Conservation (phyloP, 2,329 filamentous ascomycete genomes). For the Fusarium sp. region DNA sequence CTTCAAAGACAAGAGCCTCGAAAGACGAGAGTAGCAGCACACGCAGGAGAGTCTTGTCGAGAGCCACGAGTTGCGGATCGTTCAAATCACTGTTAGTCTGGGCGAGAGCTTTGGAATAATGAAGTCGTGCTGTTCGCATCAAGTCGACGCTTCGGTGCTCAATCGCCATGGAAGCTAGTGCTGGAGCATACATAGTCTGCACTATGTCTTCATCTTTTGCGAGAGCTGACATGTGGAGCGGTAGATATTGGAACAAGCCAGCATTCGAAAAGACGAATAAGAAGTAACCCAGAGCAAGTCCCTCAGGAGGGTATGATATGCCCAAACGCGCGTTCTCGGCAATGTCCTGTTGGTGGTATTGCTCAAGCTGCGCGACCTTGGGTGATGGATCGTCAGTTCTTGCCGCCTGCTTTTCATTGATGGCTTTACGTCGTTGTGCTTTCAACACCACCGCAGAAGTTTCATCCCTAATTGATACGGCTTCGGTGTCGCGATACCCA, state of each 20-base stretch:
- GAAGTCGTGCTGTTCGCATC: background rate
- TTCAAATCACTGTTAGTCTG: conserved; percentile 4
- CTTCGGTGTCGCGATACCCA: background rate
- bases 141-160: background rate
- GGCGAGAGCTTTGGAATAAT: conserved; percentile 9
- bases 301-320: background rate
- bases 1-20: background rate
- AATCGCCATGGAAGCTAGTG: conserved; percentile 8
- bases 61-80: background rate
- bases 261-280: background rate
- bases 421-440: background rate
- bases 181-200: conserved; percentile 8
- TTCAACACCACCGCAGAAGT: background rate
- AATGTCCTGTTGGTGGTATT: fast-evolving
- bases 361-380: fast-evolving
- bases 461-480: conserved; percentile 9
- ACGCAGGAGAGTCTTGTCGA: conserved; percentile 5
- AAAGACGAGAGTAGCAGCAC: conserved; percentile 3
- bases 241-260: background rate
- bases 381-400: fast-evolving
- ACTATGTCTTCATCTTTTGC: conserved; percentile 1
- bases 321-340: background rate
- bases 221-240: background rate
- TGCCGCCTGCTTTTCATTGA: fast-evolving
- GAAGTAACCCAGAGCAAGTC: conserved; percentile 7